Conservation (phyloP, 805 yeast genomes). For the Torulaspora microellipsoides region DNA sequence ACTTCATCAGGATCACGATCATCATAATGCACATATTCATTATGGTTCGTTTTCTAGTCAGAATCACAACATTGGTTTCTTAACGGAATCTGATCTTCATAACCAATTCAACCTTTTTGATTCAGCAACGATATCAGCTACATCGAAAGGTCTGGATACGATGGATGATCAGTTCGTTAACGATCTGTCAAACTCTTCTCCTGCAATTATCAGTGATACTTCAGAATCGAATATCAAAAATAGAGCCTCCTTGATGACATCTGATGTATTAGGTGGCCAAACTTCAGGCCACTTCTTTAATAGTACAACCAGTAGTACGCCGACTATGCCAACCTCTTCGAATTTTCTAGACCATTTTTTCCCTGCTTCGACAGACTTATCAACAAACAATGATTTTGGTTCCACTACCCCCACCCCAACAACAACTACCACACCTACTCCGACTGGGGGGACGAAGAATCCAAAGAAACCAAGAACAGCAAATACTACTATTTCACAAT, state of each 20-base stretch:
- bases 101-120: constrained; percentile 9
- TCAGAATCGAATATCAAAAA: constrained; percentile 1
- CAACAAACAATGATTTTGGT: neutral
- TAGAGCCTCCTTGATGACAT: constrained; percentile 3
- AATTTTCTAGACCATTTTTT: constrained; percentile 10
- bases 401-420: neutral
- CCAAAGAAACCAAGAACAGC: neutral
- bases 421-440: neutral
- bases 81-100: constrained; percentile 7
- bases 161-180: constrained; percentile 10
- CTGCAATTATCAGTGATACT: constrained; percentile 6
- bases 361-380: constrained; percentile 3
- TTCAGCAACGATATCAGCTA: neutral
- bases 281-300: constrained; percentile 2
- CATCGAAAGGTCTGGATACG: constrained; percentile 2
- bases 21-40: constrained; percentile 1
- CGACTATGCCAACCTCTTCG: constrained; percentile 4
- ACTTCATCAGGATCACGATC: neutral
- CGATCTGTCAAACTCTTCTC: constrained; percentile 7
- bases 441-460: neutral
- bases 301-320: constrained; percentile 2
- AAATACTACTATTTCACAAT: constrained; percentile 3
- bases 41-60: constrained; percentile 19
- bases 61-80: constrained; percentile 14
- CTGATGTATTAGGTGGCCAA: constrained; percentile 9